Conservation (phyloP, 2,329 filamentous ascomycete species). For the Talaromyces sp. region DNA sequence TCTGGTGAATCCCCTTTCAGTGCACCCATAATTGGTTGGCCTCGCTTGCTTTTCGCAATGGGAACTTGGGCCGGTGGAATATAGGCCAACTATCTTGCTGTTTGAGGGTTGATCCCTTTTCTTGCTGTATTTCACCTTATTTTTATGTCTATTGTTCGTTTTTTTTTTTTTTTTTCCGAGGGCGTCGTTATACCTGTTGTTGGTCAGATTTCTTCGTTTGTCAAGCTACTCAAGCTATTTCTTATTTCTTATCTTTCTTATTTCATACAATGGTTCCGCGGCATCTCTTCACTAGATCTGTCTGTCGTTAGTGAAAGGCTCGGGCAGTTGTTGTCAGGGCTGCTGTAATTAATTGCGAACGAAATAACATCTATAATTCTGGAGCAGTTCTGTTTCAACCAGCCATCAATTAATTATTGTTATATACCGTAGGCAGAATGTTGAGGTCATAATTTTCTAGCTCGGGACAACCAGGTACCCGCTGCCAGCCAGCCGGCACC, state of each 20-base stretch:
- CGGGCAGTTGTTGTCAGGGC: not conserved
- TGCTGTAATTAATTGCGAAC: slow-evolving; percentile 4
- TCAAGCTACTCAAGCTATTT: slow-evolving; percentile 20
- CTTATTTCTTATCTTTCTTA: slow-evolving; percentile 12
- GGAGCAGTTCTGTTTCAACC: not conserved
- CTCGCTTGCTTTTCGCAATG: slow-evolving; percentile 3
- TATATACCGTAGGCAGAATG: not conserved
- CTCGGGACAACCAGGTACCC: slow-evolving; percentile 11
- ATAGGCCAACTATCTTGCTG: not conserved
- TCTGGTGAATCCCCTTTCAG: slow-evolving; percentile 6
- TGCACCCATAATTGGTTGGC: not conserved
- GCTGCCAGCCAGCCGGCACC: slow-evolving; percentile 9
- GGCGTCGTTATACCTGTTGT: slow-evolving; percentile 22
- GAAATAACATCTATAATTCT: not conserved
- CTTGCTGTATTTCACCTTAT: slow-evolving; percentile 20
- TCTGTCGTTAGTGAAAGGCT: not conserved
- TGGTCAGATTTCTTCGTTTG: slow-evolving; percentile 19
- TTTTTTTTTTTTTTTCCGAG: slow-evolving; percentile 15
- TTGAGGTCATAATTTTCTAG: slow-evolving; percentile 10
- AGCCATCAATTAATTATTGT: not conserved
- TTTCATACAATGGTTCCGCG: not conserved
- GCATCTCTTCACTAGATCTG: slow-evolving; percentile 7
- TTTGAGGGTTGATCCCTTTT: slow-evolving; percentile 11
- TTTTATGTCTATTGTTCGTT: slow-evolving; percentile 18
- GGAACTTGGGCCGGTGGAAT: not conserved